Conservation (phyloP, 73 alveolate genomes). For the Chromera velia region DNA sequence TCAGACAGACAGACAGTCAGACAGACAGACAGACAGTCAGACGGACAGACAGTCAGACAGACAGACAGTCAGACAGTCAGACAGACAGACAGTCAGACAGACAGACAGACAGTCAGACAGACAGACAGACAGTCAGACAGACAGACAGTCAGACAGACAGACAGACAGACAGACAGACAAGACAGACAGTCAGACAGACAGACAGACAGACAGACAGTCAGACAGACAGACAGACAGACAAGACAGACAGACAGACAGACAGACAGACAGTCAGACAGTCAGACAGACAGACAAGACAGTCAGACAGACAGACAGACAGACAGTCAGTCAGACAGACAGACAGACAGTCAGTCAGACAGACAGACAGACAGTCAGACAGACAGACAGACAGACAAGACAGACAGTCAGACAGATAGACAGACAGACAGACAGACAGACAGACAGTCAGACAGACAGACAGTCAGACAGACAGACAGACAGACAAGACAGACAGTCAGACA, state of each 20-base stretch:
- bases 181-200: slow-evolving; percentile 1
- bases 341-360: neutral
- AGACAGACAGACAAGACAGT: too few species aligned
- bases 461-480: neutral
- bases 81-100: neutral
- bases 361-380: neutral
- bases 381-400: too few species aligned
- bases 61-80: neutral
- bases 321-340: neutral
- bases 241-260: too few species aligned
- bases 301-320: slow-evolving; percentile 1
- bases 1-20: neutral
- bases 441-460: neutral
- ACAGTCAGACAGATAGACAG: too few species aligned
- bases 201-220: neutral
- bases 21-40: slow-evolving; percentile 1
- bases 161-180: neutral
- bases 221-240: neutral
- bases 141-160: neutral
- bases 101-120: neutral
- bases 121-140: slow-evolving; percentile 1
- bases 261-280: neutral
- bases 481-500: too few species aligned
- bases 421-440: too few species aligned
- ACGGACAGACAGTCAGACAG: too few species aligned